A percentile compares a stretch with the other conserved stretches of the same genome.
These are phyloP conservation scores for Hanseniaspora mollemarum DNA, from an alignment of 805 yeast species.

Conservation along the genomic window DNA sequence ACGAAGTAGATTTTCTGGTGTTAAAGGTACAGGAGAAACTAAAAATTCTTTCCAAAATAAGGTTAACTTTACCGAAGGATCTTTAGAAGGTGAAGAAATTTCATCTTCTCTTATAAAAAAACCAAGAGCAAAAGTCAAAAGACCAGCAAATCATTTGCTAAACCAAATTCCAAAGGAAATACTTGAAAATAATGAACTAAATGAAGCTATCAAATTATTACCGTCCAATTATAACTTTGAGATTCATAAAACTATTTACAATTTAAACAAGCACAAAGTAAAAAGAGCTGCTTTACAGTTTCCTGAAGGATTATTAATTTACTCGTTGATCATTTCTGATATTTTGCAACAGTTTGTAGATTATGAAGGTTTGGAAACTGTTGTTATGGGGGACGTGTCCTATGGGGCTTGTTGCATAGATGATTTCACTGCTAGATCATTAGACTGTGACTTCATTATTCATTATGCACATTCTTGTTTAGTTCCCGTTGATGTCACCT, in stretches of 20 bases:
- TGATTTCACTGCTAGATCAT: constrained; percentile 83
- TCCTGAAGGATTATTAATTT: constrained; percentile 92
- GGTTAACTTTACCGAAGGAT: constrained; percentile 11
- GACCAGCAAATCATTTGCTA: constrained; percentile 36
- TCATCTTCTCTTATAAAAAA: constrained; percentile 24
- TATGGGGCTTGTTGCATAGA: constrained; percentile 98
- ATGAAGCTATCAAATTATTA: constrained; percentile 64
- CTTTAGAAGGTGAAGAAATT: constrained; percentile 24
- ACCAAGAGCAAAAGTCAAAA: constrained; percentile 34
- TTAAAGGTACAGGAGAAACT: constrained; percentile 29
- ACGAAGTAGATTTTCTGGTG: constrained; percentile 53
- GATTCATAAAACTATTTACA: constrained; percentile 92
- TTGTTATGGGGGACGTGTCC: constrained; percentile 97
- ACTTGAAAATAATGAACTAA: constrained; percentile 64
- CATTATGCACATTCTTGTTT: constrained; percentile 97
- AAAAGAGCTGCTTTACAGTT: constrained; percentile 84
- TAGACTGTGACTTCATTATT: constrained; percentile 87
- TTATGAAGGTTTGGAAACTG: constrained; percentile 47
- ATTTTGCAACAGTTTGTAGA: constrained; percentile 82
- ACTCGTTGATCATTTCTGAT: constrained; percentile 80
- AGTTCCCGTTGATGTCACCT: constrained; percentile 87
- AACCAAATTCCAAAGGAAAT: constrained; percentile 87
- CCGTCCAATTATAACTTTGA: constrained; percentile 94
- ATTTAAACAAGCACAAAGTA: constrained; percentile 61
- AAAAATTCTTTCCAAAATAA: constrained; percentile 3